Base-by-base conservation (phyloP, 441 rosid species). In the Jatropha podagrica region DNA sequence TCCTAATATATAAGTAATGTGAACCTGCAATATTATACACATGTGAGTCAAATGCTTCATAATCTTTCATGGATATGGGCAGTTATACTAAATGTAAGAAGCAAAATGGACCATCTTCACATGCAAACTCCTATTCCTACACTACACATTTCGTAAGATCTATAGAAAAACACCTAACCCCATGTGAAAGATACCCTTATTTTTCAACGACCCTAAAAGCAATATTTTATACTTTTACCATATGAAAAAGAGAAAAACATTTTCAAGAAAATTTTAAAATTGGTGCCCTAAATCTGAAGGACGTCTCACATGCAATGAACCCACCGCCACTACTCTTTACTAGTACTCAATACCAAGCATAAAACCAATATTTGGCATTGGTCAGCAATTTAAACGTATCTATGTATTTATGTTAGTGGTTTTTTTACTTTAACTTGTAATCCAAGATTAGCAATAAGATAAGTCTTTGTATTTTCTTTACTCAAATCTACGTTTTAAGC, bases 101-200 rank as follows among this genome's bases (percentile, higher is more conserved):
- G 5, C 6, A 56, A 10, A 23, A 64, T 20, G 55, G 42, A 67
- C 10, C 58, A 3, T 32, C 32, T 65, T 10, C 73, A 69, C 73
- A 54, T 52, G 73, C n/a, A n/a, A 7, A 41, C 12, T 41, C 9
- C 37, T 5, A 10, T 23, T 6, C 32, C 32, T 32, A 32, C 32
- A 32, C 32, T 32, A 32, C 32, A 32, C 26, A 42, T 20, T 74
- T 55, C 4, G 68, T 59, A 56, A 62, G 15, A 60, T 77, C 73
- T 9, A 70, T 58, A 58, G 32, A 72, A 63, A 55, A 56, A 58
- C 62, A 79, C 82, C 83, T 64, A 81, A 79, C 58, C 80, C 81
- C 85, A 78, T 79, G 86, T 84, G 82, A 59, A 76, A 78, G 80
- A 70, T 70, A 37, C 71, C 76, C 52, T 76, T 40, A 80, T 54